Conservation (phyloP, 768 basidiomycete genomes). For the Russula foetens region DNA sequence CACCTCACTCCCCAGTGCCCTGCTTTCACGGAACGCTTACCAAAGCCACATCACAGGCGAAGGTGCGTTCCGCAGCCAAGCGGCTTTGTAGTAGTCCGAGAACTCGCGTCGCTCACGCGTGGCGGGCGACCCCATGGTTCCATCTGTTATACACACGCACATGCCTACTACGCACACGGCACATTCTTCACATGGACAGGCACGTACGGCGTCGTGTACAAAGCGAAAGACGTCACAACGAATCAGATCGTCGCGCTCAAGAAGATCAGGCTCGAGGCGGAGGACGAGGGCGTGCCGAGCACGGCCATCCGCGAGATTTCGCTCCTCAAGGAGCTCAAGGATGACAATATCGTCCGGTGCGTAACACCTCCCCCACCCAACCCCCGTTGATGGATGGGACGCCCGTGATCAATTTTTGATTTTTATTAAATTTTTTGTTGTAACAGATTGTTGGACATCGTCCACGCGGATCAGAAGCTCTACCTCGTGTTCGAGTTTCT, state of each 20-base stretch:
- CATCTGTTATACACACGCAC: background rate
- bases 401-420: no score
- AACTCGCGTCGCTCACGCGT: background rate
- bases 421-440: no score
- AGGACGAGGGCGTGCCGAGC: slow-evolving; percentile 97
- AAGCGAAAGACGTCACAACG: slow-evolving; percentile 75
- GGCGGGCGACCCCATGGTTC: background rate
- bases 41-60: slow-evolving; percentile 34
- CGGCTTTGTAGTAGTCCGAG: background rate
- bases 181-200: slow-evolving; percentile 55
- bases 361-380: slow-evolving; percentile 18
- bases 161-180: no score
- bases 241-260: slow-evolving; percentile 91
- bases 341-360: slow-evolving; percentile 92
- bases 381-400: background rate
- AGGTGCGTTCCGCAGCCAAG: slow-evolving; percentile 28
- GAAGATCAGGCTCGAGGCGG: slow-evolving; percentile 97
- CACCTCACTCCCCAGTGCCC: background rate
- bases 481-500: slow-evolving; percentile 98
- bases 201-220: slow-evolving; percentile 98
- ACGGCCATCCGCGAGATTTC: slow-evolving; percentile 99
- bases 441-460: slow-evolving; percentile 83
- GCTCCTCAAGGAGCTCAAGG: slow-evolving; percentile 91
- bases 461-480: slow-evolving; percentile 93
- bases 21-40: background rate